Evolutionary conservation across 352 stramenopile species (phyloP), one percentile per base, ranked within the genome.

Genomic region (Phytophthora sp.): DNA sequence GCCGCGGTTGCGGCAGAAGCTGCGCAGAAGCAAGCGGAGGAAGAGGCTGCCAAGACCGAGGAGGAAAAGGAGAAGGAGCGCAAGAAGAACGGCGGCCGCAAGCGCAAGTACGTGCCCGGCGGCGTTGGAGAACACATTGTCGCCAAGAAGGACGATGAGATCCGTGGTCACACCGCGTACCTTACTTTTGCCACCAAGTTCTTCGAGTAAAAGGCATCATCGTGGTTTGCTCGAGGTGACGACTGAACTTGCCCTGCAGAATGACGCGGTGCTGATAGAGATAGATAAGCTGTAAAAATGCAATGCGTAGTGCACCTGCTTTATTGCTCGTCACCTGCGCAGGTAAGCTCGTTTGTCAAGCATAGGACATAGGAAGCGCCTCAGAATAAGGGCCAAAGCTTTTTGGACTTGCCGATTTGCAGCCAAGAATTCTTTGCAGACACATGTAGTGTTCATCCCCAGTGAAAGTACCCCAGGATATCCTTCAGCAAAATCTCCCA

Each of bases 171-270:
- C 74, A 95, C 87, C 27, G 87, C 87, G 18, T 95, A 94, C 56
- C 69, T 95, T 20, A 95, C 87, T 43, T 95, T 95, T 52, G 87
- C 87, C 28, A 88, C 74, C 65, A 95, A 93, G 74, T 92, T 95
- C 54, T 90, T 89, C 34, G 74, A 70, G 24, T 88, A 51, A 72
- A 43, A n/a, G 24, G 27, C 24, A 3, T 56, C 7, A 26, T 50
- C 27, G 13, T 58, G 11, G 26, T 50, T 42, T 6, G 6, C 11
- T 11, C 28, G 28, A 32, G 28, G 28, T 6, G 28, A 32, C 9
- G 20, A 15, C 28, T 43, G 13, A 26, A 35, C 37, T 17, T 3
- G 30, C 17, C 17, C 27, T 38, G 12, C 6, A 20, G 20, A 24
- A 45, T 31, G 17, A 39, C 20, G 30, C 45, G n/a, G 38, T 45